A percentile compares a stretch with the other conserved stretches of the same genome.
These are phyloP conservation scores for Lactuca sativa DNA, from an alignment of 129 eudicot species.

Conservation along the genomic window DNA sequence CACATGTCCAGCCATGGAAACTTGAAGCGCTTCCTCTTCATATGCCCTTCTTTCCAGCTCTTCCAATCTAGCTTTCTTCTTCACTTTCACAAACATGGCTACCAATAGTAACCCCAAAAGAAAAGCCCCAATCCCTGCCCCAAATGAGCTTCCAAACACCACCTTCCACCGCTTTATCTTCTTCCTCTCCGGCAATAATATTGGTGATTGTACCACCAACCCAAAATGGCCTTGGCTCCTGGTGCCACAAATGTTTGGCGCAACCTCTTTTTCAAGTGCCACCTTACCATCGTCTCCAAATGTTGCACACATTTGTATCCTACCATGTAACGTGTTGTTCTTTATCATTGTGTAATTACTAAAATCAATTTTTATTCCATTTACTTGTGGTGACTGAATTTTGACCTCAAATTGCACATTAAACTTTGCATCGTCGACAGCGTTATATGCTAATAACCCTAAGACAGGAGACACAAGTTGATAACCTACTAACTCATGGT, in stretches of 20 bases:
- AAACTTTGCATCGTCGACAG: slow-evolving; percentile 40
- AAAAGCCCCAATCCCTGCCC: slow-evolving; percentile 70
- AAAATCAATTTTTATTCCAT: slow-evolving; percentile 73
- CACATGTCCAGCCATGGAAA: slow-evolving; percentile 94
- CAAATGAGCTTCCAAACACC: slow-evolving; percentile 65
- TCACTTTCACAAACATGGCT: slow-evolving; percentile 82
- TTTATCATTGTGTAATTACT: slow-evolving; percentile 32
- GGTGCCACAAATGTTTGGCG: slow-evolving; percentile 53
- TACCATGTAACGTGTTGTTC: slow-evolving; percentile 36
- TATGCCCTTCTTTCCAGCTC: slow-evolving; percentile 91
- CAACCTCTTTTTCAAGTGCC: slow-evolving; percentile 50
- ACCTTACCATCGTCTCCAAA: slow-evolving; percentile 82
- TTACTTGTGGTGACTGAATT: slow-evolving; percentile 36
- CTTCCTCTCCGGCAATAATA: slow-evolving; percentile 44
- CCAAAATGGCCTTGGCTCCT: slow-evolving; percentile 75
- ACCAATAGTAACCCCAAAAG: slow-evolving; percentile 64
- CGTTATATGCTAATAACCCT: slow-evolving; percentile 79
- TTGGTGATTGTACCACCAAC: slow-evolving; percentile 57
- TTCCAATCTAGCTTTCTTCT: slow-evolving; percentile 77
- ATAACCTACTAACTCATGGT: slow-evolving; percentile 56
- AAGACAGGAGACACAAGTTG: slow-evolving; percentile 75
- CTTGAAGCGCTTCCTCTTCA: slow-evolving; percentile 95
- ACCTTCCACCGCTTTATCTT: slow-evolving; percentile 71
- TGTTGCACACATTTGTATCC: slow-evolving; percentile 64
- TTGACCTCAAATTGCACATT: slow-evolving; percentile 57